These are phyloP conservation scores for Drosera spatulata DNA, from an alignment of 179 eudicot species.

Conservation along the genomic window DNA sequence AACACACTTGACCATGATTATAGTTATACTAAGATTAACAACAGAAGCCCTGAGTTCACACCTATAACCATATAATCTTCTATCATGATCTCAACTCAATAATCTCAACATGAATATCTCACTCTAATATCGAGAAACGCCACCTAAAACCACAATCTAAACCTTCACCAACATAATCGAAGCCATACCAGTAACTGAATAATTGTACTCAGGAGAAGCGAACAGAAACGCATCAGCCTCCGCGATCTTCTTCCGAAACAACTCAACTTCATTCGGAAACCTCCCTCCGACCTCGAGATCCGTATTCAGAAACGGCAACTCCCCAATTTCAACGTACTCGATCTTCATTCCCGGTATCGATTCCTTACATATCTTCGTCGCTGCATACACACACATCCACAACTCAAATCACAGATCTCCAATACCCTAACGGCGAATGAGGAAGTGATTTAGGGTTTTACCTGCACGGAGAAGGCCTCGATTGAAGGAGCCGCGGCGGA, in stretches of 20 bases:
- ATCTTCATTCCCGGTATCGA: slow-evolving; percentile 43
- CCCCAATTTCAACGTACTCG: slow-evolving; percentile 55
- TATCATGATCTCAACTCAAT: no score
- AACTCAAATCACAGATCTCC: background rate
- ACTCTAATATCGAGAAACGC: no score
- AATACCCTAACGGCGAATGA: background rate
- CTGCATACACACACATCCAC: slow-evolving; percentile 17
- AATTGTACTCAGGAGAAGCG: slow-evolving; percentile 90
- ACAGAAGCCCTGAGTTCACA: no score
- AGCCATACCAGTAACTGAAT: slow-evolving; percentile 55
- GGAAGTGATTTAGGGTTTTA: background rate
- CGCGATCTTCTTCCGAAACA: slow-evolving; percentile 57
- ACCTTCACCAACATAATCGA: background rate
- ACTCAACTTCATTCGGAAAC: slow-evolving; percentile 59
- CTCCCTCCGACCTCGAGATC: slow-evolving; percentile 64
- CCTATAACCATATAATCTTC: no score
- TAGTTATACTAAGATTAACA: no score
- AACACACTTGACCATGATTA: no score
- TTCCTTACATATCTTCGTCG: slow-evolving; percentile 37
- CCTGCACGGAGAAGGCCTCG: slow-evolving; percentile 37
- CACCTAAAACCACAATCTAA: no score
- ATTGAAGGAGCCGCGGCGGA: slow-evolving; percentile 28
- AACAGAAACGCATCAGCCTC: slow-evolving; percentile 59
- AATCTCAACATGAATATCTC: no score
- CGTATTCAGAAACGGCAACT: slow-evolving; percentile 66